Base-by-base conservation (phyloP, 768 basidiomycete genomes). In the Amanita inopinata region DNA sequence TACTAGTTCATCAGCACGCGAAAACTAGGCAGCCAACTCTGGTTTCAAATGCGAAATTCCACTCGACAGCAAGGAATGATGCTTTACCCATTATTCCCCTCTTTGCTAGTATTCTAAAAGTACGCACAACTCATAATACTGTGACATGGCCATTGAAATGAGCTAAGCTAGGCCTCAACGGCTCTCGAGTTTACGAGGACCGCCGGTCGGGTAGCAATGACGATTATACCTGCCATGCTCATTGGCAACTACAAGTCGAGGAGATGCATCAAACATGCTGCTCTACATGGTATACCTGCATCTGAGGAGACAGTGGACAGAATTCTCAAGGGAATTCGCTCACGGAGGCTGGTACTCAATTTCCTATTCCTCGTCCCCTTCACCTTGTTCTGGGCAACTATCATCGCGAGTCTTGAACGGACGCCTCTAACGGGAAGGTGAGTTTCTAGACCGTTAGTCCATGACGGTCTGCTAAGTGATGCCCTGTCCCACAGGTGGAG, bases 371-470 rank as follows among this genome's bases (percentile, higher is more conserved):
- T 80, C 31, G 63, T 79, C 24, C 88, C 88, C 1, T 60, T 71
- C 14, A 50, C 66, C 8, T 56, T 87, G 17, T 75, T 89, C 53
- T 78, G 74, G 71, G 64, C 74, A 1, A 83, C 82, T 1, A 72
- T 88, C 38, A 44, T 86, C 2, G 83, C 82, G 2, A 83, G 83
- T 48, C 51, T 80, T 44, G 88, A 91, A 58, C 66, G 72, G 52
- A 86, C 88, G 4, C 88, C 88, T 2, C 63, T 91, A 40, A 89
- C 88, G n/a, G 88, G 88, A 57, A 72, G 87, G 85, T 87, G 48
- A 39, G 79, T 63, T 10, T 3, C 23, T 1, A 15, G 2, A 18
- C 4, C 11, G 28, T 40, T 24, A 12, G 28, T 25, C 18, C 32
- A 4, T 6, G 27, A 34, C 43, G 14, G 2, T 27, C 14, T 27